Evolutionary conservation across 257 asterid species (phyloP), one percentile per base, ranked within the genome.

Genomic region (Solanum chiquidenum): DNA sequence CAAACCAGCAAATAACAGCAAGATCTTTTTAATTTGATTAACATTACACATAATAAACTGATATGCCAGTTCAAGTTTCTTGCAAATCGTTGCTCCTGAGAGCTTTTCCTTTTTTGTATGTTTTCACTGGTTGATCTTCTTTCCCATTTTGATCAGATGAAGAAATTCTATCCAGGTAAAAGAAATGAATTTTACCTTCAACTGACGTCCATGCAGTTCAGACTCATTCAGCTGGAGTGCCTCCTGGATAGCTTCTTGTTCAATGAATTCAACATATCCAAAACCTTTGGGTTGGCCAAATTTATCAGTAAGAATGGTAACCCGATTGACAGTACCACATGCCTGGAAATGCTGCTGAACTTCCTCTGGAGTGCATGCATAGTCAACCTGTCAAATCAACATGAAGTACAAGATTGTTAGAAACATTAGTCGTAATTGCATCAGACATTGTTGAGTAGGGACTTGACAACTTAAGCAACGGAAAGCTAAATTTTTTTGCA

Each of bases 311-410:
- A 96, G 92, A 49, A 95, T 93, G 73, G 98, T 95, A 77, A 95
- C 98, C 77, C 98, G 91, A 87, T 95, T 94, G 88, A 95, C 98
- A 3, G 95, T 93, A 76, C 98, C 98, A 90, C 96, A 93, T 29
- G 98, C 89, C 92, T 93, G 96, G 87, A 94, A 95, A 93, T 95
- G 98, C 94, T 92, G 98, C 86, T 95, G 98, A 80, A 94, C 97
- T 89, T 95, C 98, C 92, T 95, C 95, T 1, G 98, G 98, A 13
- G 95, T 95, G 88, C 98, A 95, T 68, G 96, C 84, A 89, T 95
- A 95, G 83, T 95, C 98, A 89, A 97, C 99, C 99, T 97, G 91
- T 20, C 83, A 86, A 9, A 86, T 2, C 86, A 83, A 46, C 42
- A 29, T 4, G 13, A 49, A 46, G 9, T 25, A 29, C 42, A 20